A percentile compares a stretch with the other conserved stretches of the same genome.
phyloP scores from a whole-genome alignment of 1,284 basidiomycete species.

The Puccinia coronata region DNA sequence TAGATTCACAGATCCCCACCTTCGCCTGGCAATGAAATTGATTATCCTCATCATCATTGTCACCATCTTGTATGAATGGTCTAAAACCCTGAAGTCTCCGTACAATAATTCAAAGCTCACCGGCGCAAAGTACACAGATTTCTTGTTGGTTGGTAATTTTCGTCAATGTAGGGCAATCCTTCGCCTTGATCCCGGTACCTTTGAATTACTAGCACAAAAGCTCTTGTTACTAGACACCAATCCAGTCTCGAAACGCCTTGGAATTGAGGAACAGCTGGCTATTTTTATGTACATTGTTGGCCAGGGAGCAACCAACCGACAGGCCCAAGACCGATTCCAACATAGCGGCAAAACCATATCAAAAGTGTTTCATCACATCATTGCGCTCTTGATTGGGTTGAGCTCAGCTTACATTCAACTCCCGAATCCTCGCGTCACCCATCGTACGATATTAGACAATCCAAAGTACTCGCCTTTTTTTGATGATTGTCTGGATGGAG shows the following conservation, averaged over 20 bases:
- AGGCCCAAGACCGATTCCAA: not conserved
- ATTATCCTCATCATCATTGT: not conserved
- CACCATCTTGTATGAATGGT: not conserved
- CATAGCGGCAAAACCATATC: not conserved
- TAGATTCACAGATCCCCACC: not conserved
- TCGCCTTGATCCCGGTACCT: not conserved
- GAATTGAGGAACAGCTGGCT: not conserved
- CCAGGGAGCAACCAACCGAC: not conserved
- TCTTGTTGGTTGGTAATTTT: not conserved
- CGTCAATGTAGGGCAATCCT: not conserved
- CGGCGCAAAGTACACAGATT: not conserved
- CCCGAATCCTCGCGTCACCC: not conserved
- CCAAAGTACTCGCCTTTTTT: constrained; percentile 55
- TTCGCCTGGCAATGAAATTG: not conserved
- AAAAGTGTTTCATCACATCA: not conserved
- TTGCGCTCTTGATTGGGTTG: not conserved
- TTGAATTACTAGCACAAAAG: not conserved
- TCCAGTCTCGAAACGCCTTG: not conserved
- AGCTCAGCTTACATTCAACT: not conserved
- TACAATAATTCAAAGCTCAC: not conserved
- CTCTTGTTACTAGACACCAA: not conserved
- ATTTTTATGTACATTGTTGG: constrained; percentile 12
- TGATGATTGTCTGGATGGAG: constrained; percentile 56
- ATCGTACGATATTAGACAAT: not conserved
- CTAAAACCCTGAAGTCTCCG: not conserved